Conservation (phyloP, 2,329 filamentous ascomycete species). For the Aspergillus fumigatiaffinis region DNA sequence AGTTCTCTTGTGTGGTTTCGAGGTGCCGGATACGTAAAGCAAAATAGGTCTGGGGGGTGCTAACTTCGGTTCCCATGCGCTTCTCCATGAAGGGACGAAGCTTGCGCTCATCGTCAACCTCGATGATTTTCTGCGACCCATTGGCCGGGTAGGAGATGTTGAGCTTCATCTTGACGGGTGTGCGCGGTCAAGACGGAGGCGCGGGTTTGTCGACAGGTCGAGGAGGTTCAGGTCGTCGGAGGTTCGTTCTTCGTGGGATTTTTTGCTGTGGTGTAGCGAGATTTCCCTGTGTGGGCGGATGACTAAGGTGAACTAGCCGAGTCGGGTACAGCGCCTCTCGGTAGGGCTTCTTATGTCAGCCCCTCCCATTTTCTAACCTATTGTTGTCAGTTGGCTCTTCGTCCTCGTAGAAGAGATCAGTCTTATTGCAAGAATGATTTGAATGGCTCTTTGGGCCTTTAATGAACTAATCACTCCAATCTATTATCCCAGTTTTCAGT, state of each 20-base stretch:
- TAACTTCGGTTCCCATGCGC: conserved; percentile 65
- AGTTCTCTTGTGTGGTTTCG: conserved; percentile 7
- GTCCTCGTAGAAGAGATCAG: not conserved
- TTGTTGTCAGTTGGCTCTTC: not conserved
- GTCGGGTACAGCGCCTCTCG: conserved; percentile 15
- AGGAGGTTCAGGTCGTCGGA: conserved; percentile 35
- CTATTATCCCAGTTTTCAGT: not conserved
- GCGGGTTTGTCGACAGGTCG: conserved; percentile 41
- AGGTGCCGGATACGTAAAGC: conserved; percentile 6
- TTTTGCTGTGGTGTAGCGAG: conserved; percentile 41
- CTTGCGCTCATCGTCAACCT: conserved; percentile 99
- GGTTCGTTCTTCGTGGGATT: conserved; percentile 35
- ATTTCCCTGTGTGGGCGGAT: conserved; percentile 35
- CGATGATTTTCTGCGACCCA: conserved; percentile 99
- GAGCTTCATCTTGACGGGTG: conserved; percentile 67
- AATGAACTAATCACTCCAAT: not conserved
- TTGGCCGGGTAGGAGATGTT: conserved; percentile 92
- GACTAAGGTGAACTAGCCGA: conserved; percentile 33
- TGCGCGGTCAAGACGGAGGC: conserved; percentile 47
- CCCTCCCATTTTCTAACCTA: not conserved
- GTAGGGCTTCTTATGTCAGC: conserved; percentile 27
- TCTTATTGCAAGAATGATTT: not conserved
- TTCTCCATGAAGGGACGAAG: conserved; percentile 98
- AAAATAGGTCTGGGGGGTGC: conserved; percentile 22
- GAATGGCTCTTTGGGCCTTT: not conserved